Evolutionary conservation across 1,139 yeast species (phyloP), one percentile per base, ranked within the genome.

Genomic region (Geotrichum citri-aurantii): DNA sequence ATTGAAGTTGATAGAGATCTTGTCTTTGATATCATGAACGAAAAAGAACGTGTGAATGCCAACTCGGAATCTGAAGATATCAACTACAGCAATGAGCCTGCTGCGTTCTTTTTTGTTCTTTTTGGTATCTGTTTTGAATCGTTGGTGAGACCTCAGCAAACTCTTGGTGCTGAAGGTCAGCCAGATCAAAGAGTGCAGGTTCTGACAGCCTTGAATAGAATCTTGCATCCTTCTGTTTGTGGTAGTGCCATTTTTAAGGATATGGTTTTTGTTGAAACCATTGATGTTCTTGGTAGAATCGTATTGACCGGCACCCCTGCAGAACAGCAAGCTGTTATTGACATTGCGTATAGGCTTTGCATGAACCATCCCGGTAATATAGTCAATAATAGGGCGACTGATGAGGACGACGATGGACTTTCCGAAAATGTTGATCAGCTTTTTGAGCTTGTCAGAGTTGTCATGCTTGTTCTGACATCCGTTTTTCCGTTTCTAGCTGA

Each of bases 91-190:
- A 82, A 80, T 12, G 95, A 89, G 65, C 79, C 85, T 0, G 81
- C 83, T 2, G 86, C 88, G 56, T 88, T 91, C 65, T 85, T 88
- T 72, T 88, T 88, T 69, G 86, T 91, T 29, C 72, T 92, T 53
- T 88, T 88, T 73, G 89, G 96, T 47, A 88, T 89, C 65, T 89
- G 97, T 69, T 79, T 90, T 58, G 96, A 89, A 66, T 81, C 88
- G 0, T 76, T 90, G 62, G 80, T 86, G 19, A 80, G 78, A 65
- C 62, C 73, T 47, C 64, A 63, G 54, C 62, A 66, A 56, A 50
- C 70, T 27, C 49, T 59, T 29, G 64, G 68, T 24, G 53, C 54
- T 48, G 57, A 56, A 56, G 47, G 53, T 58, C 54, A 52, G 33
- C 55, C 58, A 4, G 51, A 71, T 65, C 65, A 74, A 57, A 66